phyloP scores from a whole-genome alignment of 2,329 filamentous ascomycete species.

The Coniochaeta hoffmannii region DNA sequence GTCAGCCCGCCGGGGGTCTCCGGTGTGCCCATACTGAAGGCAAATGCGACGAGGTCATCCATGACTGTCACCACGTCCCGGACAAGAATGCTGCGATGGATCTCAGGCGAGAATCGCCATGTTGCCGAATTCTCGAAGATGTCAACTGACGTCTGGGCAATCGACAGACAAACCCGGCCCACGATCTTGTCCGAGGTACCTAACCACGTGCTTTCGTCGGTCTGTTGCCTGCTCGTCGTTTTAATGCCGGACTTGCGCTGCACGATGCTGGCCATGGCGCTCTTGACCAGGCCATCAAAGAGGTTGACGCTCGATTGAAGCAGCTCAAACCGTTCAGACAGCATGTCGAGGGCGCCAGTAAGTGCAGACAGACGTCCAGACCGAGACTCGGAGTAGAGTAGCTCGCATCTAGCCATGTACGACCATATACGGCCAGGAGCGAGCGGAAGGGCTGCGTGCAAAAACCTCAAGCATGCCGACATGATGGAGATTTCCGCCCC shows the following conservation, averaged over 20 bases:
- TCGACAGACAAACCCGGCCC: conserved; percentile 61
- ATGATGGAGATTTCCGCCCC: conserved; percentile 59
- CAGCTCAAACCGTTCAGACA: conserved; percentile 69
- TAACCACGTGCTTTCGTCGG: conserved; percentile 50
- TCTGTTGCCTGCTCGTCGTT: conserved; percentile 35
- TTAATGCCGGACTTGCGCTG: conserved; percentile 54
- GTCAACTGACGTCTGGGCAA: conserved; percentile 70
- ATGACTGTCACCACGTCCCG: conserved; percentile 62
- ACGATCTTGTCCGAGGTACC: conserved; percentile 74
- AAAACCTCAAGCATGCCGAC: conserved; percentile 69
- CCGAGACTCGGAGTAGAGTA: conserved; percentile 70
- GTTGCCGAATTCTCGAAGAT: conserved; percentile 78
- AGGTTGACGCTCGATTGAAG: conserved; percentile 65
- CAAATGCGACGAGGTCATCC: conserved; percentile 61
- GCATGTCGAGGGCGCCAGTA: conserved; percentile 74
- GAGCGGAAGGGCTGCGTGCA: conserved; percentile 64
- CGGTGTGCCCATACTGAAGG: conserved; percentile 66
- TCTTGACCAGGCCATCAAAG: conserved; percentile 69
- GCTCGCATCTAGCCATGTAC: conserved; percentile 70
- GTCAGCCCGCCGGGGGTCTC: conserved; percentile 32
- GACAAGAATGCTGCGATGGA: conserved; percentile 63
- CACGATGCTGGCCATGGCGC: conserved; percentile 62
- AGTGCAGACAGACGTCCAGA: conserved; percentile 71
- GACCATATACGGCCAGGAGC: conserved; percentile 86
- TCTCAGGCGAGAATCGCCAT: conserved; percentile 70